Base-by-base conservation (phyloP, 768 basidiomycete genomes). In the Amanita pallidorosea region DNA sequence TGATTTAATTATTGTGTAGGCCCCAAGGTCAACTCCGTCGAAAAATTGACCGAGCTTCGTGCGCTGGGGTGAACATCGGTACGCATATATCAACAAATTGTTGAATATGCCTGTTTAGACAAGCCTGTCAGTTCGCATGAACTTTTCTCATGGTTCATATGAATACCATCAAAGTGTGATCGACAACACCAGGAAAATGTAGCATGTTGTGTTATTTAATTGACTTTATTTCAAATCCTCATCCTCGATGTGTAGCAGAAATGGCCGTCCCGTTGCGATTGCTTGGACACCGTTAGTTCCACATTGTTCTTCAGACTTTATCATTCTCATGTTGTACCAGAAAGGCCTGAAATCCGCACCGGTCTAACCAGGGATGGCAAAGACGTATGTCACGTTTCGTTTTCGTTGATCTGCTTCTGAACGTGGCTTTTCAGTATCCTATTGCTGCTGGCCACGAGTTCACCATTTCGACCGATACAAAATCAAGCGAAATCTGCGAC, bases 321-420 rank as follows among this genome's bases (percentile, higher is more conserved):
- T 31, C 33, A 3, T 35, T 29, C n/a, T 40, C 22, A 34, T 29
- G 8, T 22, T 38, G 45, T 40, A 31, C 53, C 60, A 94, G 91
- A 99, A 99, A 90, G 96, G 96, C 96, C 96, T 35, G 96, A 98
- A 73, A 99, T 99, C 72, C 86, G 96, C 56, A 98, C 96, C 40
- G 96, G 96, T 52, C 61, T 92, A 65, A 98, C 95, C 73, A 83
- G 73, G 68, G 80, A 91, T 61, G 78, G 80, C 65, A 74, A 75
- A 56, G 96, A 99, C 63, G 92, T 96, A 65, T 57, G 88, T 74
- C 55, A 18, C 38, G 5, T 17, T 35, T 34, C 20, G 31, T n/a
- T 11, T 41, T 49, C 45, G 37, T 57, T 48, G 40, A 49, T 55
- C 38, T 31, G 4, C 17, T 13, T 42, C 29, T 17, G 8, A 36